Evolutionary conservation across 371 early-diverging fungal species (phyloP).

Genomic region (Actinomortierella ambigua): DNA sequence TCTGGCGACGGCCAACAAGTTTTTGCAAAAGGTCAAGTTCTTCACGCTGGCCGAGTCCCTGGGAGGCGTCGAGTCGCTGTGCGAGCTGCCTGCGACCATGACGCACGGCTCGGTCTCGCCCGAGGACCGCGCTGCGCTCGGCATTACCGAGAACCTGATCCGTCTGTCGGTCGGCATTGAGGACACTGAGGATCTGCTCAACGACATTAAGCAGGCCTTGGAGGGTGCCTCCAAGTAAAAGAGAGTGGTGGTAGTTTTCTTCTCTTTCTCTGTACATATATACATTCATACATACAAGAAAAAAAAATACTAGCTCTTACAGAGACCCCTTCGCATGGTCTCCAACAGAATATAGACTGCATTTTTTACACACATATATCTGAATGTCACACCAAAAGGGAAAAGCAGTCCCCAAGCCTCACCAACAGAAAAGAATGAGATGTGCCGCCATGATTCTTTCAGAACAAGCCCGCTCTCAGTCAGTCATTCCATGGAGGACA

Average conservation of each 20-base stretch:
- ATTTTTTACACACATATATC: too few species aligned
- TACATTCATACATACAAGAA: background rate
- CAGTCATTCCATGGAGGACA: too few species aligned
- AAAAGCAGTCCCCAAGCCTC: too few species aligned
- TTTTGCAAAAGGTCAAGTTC: slow-evolving; percentile 68
- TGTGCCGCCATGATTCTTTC: too few species aligned
- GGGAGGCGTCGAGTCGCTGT: slow-evolving; percentile 87
- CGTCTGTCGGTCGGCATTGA: slow-evolving; percentile 87
- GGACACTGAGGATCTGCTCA: slow-evolving; percentile 78
- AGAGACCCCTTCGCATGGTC: too few species aligned
- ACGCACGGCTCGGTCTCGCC: slow-evolving; percentile 84
- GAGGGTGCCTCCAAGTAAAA: slow-evolving; percentile 30
- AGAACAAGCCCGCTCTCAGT: too few species aligned
- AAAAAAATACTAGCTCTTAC: too few species aligned
- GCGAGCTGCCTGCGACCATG: slow-evolving; percentile 86
- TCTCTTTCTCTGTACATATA: background rate
- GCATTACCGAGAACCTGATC: slow-evolving; percentile 84
- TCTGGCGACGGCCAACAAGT: slow-evolving; percentile 69
- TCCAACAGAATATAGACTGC: too few species aligned
- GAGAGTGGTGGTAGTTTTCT: background rate
- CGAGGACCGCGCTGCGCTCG: slow-evolving; percentile 75
- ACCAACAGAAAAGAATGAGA: too few species aligned
- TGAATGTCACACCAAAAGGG: too few species aligned
- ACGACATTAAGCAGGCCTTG: slow-evolving; percentile 45
- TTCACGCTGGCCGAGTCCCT: slow-evolving; percentile 87